Evolutionary conservation across 345 rosid species (phyloP), one percentile per base, ranked within the genome.

Genomic region (Salix arbutifolia): DNA sequence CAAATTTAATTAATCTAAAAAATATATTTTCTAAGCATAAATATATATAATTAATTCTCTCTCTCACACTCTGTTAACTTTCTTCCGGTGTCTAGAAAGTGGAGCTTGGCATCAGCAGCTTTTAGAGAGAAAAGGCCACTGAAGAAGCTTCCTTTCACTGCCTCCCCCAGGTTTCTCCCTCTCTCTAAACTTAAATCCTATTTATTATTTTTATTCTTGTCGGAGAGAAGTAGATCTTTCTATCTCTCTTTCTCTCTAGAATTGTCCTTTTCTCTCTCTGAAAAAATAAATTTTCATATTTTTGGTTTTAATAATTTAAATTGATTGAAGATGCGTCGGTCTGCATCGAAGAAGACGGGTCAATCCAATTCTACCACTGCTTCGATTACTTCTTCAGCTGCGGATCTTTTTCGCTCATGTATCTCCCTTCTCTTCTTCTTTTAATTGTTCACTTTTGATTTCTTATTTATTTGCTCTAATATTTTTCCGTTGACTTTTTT

Each of bases 341-440:
- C 94, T 78, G 77, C 90, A 76, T 74, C 92, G 28, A 93, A 85
- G 87, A 93, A 90, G 83, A 77, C 93, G 84, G 90, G 88, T 88
- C 92, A 92, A 89, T 78, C 93, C 66, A 88, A 83, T 85, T 92
- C 94, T 21, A 83, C 62, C 62, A n/a, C 90, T 56, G 65, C 88
- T 65, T 82, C 91, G 46, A 79, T 89, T 75, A 67, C 86, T 77
- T 78, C 87, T 78, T 85, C 97, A 13, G 83, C 97, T 71, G 67
- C 94, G 84, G 97, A 93, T 93, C 97, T 91, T 87, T 91, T 91
- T 78, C 97, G 99, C 83, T 89, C 96, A 76, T 94, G 99, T 93
- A 80, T 66, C 52, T 18, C 28, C 21, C 31, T 37, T 71, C 42
- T 5, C 14, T 6, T 16, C 50, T 64, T 25, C 19, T 25, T 65